These are phyloP conservation scores for Arachis monticola DNA, from an alignment of 331 rosid genomes.

Conservation along the genomic window DNA sequence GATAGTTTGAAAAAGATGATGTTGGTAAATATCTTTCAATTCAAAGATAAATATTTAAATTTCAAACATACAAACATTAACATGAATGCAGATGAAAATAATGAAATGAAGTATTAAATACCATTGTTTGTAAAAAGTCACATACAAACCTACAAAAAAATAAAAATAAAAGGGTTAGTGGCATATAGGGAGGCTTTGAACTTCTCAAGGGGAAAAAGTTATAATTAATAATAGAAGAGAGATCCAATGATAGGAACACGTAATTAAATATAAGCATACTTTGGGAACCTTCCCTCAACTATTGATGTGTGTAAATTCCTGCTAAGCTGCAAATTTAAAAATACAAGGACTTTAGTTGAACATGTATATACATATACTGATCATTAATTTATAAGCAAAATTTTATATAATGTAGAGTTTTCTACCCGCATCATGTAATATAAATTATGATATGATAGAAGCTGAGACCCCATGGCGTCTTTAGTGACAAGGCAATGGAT, in stretches of 20 bases:
- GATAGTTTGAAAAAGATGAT: neutral
- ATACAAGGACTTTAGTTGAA: constrained; percentile 22
- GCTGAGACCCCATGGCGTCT: constrained; percentile 99
- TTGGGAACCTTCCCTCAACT: constrained; percentile 76
- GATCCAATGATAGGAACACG: neutral
- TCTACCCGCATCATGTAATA: constrained; percentile 88
- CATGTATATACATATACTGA: constrained; percentile 11
- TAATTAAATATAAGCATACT: constrained; percentile 59
- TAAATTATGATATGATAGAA: constrained; percentile 88
- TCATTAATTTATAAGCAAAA: constrained; percentile 3
- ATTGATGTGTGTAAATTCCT: constrained; percentile 84
- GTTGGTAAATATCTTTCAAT: neutral
- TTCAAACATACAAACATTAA: no score
- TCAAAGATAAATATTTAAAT: neutral
- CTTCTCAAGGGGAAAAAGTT: neutral
- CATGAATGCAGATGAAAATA: neutral
- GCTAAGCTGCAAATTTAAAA: constrained; percentile 74
- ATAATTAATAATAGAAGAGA: constrained; percentile 26
- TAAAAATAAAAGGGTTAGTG: constrained; percentile 16
- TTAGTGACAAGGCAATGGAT: constrained; percentile 93
- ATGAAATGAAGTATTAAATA: constrained; percentile 38
- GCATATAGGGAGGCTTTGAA: constrained; percentile 7
- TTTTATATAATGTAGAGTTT: constrained; percentile 22
- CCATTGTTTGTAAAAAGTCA: constrained; percentile 80
- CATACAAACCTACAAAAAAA: constrained; percentile 76